Conservation (phyloP, 2,329 filamentous ascomycete genomes). For the Colletotrichum incanum region DNA sequence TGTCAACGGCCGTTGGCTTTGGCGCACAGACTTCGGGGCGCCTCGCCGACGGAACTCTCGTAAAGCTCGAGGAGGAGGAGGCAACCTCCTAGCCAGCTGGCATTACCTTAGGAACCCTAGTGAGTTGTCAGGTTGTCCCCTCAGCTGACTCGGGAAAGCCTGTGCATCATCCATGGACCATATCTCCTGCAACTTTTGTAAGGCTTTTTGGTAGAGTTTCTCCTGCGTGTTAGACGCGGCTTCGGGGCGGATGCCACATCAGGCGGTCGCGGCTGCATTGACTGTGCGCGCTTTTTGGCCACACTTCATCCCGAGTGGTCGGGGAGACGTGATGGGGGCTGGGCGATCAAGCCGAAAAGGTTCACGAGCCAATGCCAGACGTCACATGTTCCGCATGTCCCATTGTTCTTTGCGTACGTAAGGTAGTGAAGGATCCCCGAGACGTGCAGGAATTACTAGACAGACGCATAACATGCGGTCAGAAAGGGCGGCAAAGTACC, state of each 20-base stretch:
- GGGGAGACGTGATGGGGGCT: constrained; percentile 3
- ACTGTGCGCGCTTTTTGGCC: neutral
- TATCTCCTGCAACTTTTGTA: neutral
- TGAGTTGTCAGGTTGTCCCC: neutral
- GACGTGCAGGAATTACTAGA: constrained; percentile 17
- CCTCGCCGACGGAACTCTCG: neutral
- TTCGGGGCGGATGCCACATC: constrained; percentile 6
- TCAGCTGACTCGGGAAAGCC: constrained; percentile 14
- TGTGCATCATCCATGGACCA: neutral
- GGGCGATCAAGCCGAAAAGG: constrained; percentile 13
- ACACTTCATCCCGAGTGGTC: constrained; percentile 8
- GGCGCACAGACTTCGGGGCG: constrained; percentile 32
- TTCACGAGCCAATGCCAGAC: constrained; percentile 17
- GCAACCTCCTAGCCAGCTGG: constrained; percentile 28
- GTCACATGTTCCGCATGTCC: neutral
- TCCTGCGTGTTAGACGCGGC: neutral
- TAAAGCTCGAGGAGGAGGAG: neutral
- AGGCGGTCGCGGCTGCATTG: constrained; percentile 8
- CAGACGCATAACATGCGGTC: neutral
- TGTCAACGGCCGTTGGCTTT: constrained; percentile 25
- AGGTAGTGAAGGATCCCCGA: constrained; percentile 4
- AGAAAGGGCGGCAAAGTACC: neutral
- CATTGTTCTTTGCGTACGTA: neutral
- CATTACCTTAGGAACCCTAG: constrained; percentile 2
- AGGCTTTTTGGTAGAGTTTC: neutral